Evolutionary conservation across 1,284 basidiomycete genomes (phyloP), one percentile per base, ranked within the genome.

Genomic region (Sporisorium sorghi): DNA sequence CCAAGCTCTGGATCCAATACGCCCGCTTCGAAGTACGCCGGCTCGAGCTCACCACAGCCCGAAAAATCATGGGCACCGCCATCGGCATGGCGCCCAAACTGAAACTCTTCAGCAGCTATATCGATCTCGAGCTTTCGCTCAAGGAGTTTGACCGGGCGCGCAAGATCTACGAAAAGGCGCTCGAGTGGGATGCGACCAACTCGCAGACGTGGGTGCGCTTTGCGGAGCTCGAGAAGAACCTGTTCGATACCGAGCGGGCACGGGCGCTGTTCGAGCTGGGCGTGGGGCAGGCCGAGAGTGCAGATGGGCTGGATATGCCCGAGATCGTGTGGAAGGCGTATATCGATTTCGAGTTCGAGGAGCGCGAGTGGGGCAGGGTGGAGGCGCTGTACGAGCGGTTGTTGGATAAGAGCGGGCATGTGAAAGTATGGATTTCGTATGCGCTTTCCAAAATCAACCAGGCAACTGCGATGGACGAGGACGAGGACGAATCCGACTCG

Each of bases 61-160:
- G 97, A 51, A 98, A 94, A 85, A 89, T 95, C 35, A 86, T 99
- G 32, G 96, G 96, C 14, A 89, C 91, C 0, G 91, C 91, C 3
- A 94, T 99, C 71, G 97, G 97, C 8, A 91, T 97, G 90, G 94
- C 92, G 79, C 94, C 96, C 0, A 99, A 99, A 82, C 93, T 95
- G 81, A 83, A 89, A 50, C 78, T 84, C 5, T 84, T 83, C 58
- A 57, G 40, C 15, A 72, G 76, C 10, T 84, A 84, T 59, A 73
- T 84, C 35, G 82, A 81, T 21, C 63, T 84, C 32, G 83, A 84
- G 54, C 55, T 84, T 2, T 67, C 61, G 33, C 73, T 84, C 15
- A 84, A 83, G 33, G 97, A 99, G 86, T 99, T 99, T 79, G 94
- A 99, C 83, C 90, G 93, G 19, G 96, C 93, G 43, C 90, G 97